These are phyloP conservation scores for Penicillium riverlandense DNA, from an alignment of 495 filamentous ascomycete genomes.

Conservation along the genomic window DNA sequence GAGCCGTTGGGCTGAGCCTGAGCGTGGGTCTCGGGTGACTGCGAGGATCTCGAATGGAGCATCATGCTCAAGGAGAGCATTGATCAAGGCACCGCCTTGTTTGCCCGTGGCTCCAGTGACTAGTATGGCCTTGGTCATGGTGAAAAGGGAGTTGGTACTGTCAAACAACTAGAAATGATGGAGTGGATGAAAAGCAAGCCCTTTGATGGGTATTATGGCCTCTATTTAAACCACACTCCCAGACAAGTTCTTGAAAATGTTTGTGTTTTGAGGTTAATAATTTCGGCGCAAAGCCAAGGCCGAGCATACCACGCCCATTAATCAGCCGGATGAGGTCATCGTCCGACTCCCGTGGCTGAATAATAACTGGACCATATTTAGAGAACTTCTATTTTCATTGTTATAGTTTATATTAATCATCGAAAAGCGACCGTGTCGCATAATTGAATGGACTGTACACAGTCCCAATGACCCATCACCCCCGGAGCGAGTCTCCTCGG, in stretches of 20 bases:
- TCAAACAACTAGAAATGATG: not conserved
- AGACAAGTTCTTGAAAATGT: no score
- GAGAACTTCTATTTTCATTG: not conserved
- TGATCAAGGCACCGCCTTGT: constrained; percentile 59
- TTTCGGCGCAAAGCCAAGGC: no score
- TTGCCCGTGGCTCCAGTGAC: constrained; percentile 61
- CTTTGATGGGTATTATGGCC: no score
- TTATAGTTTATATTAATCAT: not conserved
- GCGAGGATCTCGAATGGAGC: constrained; percentile 57
- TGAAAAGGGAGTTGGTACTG: not conserved
- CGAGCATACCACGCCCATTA: no score
- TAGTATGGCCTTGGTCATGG: constrained; percentile 37
- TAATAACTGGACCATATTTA: no score
- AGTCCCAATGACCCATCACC: constrained; percentile 20
- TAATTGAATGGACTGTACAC: constrained; percentile 3
- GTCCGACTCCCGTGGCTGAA: no score
- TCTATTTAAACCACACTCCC: no score
- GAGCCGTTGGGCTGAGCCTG: constrained; percentile 46
- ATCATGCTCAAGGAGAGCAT: constrained; percentile 42
- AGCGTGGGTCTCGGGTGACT: constrained; percentile 55
- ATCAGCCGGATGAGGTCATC: no score
- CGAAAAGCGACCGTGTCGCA: not conserved
- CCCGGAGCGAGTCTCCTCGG: constrained; percentile 4
- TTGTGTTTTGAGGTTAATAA: no score
- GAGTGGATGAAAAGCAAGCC: no score